A percentile compares a stretch with the other conserved stretches of the same genome.
phyloP scores from a whole-genome alignment of 1,284 basidiomycete genomes.

The Wallemia ichthyophaga region DNA sequence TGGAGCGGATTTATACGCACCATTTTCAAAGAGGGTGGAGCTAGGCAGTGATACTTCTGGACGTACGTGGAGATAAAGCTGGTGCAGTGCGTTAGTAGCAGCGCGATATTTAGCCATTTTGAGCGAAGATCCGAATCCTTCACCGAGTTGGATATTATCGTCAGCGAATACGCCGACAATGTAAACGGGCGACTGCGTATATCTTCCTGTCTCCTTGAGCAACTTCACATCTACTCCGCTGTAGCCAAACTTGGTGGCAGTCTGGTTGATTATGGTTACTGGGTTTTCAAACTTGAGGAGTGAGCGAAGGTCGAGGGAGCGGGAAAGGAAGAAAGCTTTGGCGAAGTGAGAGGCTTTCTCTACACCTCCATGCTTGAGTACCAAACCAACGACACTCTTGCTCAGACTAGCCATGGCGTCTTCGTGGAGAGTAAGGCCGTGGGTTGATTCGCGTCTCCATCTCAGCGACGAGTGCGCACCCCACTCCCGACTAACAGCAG shows the following conservation, averaged over 20 bases:
- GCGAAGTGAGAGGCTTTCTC: slow-evolving; percentile 49
- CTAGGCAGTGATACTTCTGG: neutral
- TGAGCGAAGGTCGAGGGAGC: slow-evolving; percentile 43
- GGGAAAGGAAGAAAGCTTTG: slow-evolving; percentile 52
- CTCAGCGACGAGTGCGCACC: slow-evolving; percentile 34
- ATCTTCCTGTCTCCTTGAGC: slow-evolving; percentile 69
- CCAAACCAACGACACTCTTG: slow-evolving; percentile 38
- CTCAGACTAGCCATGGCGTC: slow-evolving; percentile 48
- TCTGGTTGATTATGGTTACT: slow-evolving; percentile 44
- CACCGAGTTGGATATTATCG: slow-evolving; percentile 50
- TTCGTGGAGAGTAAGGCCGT: slow-evolving; percentile 22
- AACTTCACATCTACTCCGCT: slow-evolving; percentile 22
- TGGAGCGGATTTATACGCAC: neutral
- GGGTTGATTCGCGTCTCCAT: slow-evolving; percentile 29
- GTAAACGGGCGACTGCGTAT: slow-evolving; percentile 63
- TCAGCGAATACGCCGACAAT: slow-evolving; percentile 81
- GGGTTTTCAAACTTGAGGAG: slow-evolving; percentile 75
- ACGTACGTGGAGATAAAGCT: slow-evolving; percentile 29
- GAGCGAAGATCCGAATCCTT: slow-evolving; percentile 74
- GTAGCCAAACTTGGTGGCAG: slow-evolving; percentile 36
- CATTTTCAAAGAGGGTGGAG: neutral
- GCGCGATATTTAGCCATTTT: slow-evolving; percentile 88
- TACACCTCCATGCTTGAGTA: slow-evolving; percentile 46
- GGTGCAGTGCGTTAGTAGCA: slow-evolving; percentile 50
- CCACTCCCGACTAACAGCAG: slow-evolving; percentile 54